Conservation (phyloP, 2,329 filamentous ascomycete species). For the Trichoderma breve region DNA sequence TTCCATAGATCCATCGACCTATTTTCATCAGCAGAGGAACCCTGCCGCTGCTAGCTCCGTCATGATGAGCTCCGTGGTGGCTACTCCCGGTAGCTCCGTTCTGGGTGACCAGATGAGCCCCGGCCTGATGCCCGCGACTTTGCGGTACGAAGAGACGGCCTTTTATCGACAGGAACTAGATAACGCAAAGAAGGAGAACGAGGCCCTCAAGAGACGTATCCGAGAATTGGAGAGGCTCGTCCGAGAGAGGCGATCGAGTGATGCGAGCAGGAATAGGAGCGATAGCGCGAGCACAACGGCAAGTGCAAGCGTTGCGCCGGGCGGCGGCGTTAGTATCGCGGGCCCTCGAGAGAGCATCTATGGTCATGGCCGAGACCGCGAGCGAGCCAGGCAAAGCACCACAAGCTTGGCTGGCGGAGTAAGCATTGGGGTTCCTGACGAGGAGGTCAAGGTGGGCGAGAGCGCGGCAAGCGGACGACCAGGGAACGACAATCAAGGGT, state of each 20-base stretch:
- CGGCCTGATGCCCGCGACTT: slow-evolving; percentile 54
- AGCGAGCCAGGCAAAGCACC: slow-evolving; percentile 45
- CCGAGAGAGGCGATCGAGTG: slow-evolving; percentile 47
- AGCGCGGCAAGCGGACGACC: slow-evolving; percentile 53
- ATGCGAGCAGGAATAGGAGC: slow-evolving; percentile 46
- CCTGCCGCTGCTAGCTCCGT: slow-evolving; percentile 35
- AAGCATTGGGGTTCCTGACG: slow-evolving; percentile 56
- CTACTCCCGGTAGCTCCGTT: slow-evolving; percentile 40
- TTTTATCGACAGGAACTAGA: slow-evolving; percentile 61
- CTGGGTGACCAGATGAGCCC: slow-evolving; percentile 48
- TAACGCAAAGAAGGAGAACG: slow-evolving; percentile 61
- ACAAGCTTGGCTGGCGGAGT: slow-evolving; percentile 47
- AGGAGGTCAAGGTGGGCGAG: slow-evolving; percentile 60
- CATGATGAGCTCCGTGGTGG: slow-evolving; percentile 39
- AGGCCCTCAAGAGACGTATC: slow-evolving; percentile 58
- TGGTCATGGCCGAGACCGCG: slow-evolving; percentile 38
- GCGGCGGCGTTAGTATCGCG: slow-evolving; percentile 44
- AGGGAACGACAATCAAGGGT: slow-evolving; percentile 1
- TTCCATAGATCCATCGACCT: slow-evolving; percentile 44
- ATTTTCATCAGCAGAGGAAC: slow-evolving; percentile 49
- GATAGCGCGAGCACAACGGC: slow-evolving; percentile 54
- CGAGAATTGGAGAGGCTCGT: slow-evolving; percentile 60
- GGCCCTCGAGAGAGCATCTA: slow-evolving; percentile 42
- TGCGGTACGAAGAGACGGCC: slow-evolving; percentile 61
- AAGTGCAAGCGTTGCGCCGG: slow-evolving; percentile 43